These are phyloP conservation scores for Primulina huaijiensis DNA, from an alignment of 257 asterid species.

Conservation along the genomic window DNA sequence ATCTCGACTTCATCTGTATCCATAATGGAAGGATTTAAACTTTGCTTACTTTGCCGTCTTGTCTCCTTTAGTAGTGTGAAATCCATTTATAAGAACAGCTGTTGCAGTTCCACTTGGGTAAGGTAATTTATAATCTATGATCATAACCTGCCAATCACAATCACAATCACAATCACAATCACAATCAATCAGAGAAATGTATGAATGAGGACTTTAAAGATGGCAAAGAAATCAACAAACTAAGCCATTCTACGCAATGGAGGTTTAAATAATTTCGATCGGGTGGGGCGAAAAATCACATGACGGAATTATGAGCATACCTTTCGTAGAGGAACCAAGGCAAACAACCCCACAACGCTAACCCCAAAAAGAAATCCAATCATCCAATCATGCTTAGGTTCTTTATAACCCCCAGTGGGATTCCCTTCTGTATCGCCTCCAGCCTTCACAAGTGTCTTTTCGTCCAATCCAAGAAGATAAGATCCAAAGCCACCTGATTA, in stretches of 20 bases:
- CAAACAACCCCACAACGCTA: conserved; percentile 67
- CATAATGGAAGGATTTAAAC: neutral
- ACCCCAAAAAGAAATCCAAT: conserved; percentile 59
- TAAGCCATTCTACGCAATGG: neutral
- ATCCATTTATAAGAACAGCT: conserved; percentile 54
- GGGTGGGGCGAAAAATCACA: no score
- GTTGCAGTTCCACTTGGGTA: conserved; percentile 62
- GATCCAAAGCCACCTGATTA: conserved; percentile 45
- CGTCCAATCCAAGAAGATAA: conserved; percentile 39
- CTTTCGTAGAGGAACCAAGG: conserved; percentile 76
- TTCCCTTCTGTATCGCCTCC: conserved; percentile 38
- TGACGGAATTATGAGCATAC: conserved; percentile 21
- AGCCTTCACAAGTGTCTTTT: conserved; percentile 34
- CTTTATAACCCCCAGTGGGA: conserved; percentile 45
- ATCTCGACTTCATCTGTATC: neutral
- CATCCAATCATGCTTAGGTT: conserved; percentile 69
- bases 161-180: neutral
- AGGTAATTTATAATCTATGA: conserved; percentile 50
- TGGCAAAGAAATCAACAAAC: neutral
- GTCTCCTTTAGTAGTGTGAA: conserved; percentile 48
- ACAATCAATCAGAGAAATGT: neutral
- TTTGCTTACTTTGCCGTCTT: conserved; percentile 36
- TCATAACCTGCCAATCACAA: conserved; percentile 43
- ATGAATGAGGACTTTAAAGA: neutral
- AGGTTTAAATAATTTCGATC: neutral